Conservation (phyloP, 2,329 filamentous ascomycete genomes). For the Cladophialophora immunda region DNA sequence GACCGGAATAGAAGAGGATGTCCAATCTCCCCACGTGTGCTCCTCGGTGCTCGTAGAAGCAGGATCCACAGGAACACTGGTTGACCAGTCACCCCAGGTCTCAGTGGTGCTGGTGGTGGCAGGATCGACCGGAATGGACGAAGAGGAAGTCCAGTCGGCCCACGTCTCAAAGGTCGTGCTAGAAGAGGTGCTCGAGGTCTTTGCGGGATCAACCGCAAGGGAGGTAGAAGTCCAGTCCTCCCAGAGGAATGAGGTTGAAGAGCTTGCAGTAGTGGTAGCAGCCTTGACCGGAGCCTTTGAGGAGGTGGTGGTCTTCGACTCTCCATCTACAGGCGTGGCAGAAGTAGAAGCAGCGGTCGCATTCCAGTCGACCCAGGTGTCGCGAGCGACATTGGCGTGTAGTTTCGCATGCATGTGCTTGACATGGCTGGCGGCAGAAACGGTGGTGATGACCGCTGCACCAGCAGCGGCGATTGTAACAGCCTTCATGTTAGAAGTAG, state of each 20-base stretch:
- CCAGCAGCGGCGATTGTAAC: constrained; percentile 70
- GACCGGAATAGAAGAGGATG: too few species aligned
- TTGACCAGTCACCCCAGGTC: constrained; percentile 66
- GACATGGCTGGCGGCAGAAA: constrained; percentile 65
- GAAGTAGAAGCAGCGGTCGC: constrained; percentile 71
- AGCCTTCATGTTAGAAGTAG: constrained; percentile 74
- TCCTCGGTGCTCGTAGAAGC: constrained; percentile 51
- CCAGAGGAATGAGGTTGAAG: constrained; percentile 64
- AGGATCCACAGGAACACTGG: constrained; percentile 50
- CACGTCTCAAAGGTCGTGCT: constrained; percentile 70
- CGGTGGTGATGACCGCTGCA: constrained; percentile 59
- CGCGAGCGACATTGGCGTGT: constrained; percentile 41
- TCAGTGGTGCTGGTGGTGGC: constrained; percentile 60
- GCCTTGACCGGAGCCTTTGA: constrained; percentile 72
- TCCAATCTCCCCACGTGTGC: neutral
- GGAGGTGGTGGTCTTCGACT: constrained; percentile 42
- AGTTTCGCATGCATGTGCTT: constrained; percentile 66
- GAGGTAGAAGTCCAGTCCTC: constrained; percentile 73
- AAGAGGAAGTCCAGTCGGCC: constrained; percentile 73
- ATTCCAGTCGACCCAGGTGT: constrained; percentile 39
- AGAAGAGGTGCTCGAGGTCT: constrained; percentile 61
- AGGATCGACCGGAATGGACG: constrained; percentile 62
- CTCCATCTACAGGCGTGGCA: constrained; percentile 72
- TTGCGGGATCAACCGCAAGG: constrained; percentile 49
- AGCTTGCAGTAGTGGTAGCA: constrained; percentile 66